Percentiles rank a stretch among this genome's conserved stretches.
These are phyloP conservation scores for Umbellularia californica DNA, from an alignment of 164 flowering plant species.

Conservation along the genomic window DNA sequence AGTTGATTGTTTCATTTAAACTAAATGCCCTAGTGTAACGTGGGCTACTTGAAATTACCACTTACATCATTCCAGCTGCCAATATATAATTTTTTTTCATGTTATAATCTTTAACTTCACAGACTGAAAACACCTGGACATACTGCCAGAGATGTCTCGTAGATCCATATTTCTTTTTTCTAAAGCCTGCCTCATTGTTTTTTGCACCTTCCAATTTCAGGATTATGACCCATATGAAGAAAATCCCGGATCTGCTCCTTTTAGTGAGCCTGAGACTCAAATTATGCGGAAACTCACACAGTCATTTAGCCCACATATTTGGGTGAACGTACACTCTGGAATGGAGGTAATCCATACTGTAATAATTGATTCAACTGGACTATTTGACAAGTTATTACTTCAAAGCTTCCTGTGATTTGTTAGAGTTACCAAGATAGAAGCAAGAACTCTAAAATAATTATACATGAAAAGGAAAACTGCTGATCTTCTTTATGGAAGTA, in stretches of 20 bases:
- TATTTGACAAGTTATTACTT: neutral
- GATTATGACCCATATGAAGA: slow-evolving; percentile 98
- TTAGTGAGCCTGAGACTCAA: slow-evolving; percentile 96
- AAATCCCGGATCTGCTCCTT: slow-evolving; percentile 90
- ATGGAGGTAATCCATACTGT: slow-evolving; percentile 66
- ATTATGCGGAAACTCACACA: slow-evolving; percentile 79
- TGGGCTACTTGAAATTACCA: neutral
- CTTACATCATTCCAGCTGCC: neutral
- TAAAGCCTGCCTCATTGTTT: neutral
- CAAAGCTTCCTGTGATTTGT: neutral
- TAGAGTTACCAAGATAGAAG: neutral
- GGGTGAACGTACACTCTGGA: slow-evolving; percentile 98
- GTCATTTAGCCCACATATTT: slow-evolving; percentile 86
- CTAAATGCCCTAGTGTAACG: neutral
- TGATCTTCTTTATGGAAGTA: neutral
- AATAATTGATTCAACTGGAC: neutral
- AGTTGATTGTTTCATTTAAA: neutral
- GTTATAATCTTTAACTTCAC: neutral
- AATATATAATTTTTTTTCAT: neutral
- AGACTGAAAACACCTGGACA: neutral
- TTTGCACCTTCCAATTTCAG: slow-evolving; percentile 30
- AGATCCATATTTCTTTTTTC: neutral
- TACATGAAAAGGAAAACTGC: too few relatives aligned
- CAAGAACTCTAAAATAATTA: neutral
- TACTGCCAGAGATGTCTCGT: neutral